phyloP scores from a whole-genome alignment of 2,329 filamentous ascomycete species.

The Nannizziopsis barbatae region DNA sequence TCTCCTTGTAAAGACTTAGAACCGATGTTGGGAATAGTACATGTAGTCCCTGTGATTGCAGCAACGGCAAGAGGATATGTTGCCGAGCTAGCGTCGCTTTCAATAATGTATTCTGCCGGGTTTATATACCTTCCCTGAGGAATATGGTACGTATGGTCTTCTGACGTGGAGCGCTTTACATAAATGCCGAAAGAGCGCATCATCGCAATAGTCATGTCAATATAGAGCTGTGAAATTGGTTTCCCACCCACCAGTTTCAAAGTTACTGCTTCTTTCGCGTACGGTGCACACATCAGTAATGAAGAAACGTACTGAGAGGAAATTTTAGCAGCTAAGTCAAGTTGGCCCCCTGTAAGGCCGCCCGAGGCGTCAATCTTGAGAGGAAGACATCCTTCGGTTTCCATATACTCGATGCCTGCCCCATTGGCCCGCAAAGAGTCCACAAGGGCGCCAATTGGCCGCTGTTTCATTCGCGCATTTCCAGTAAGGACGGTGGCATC shows the following conservation, averaged over 20 bases:
- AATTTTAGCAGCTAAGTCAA: slow-evolving; percentile 85
- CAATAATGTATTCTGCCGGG: slow-evolving; percentile 74
- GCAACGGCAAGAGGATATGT: slow-evolving; percentile 92
- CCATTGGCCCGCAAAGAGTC: slow-evolving; percentile 81
- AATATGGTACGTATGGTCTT: slow-evolving; percentile 87
- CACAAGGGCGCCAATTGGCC: slow-evolving; percentile 86
- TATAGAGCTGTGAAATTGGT: slow-evolving; percentile 92
- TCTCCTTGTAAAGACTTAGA: slow-evolving; percentile 87
- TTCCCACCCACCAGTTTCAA: slow-evolving; percentile 88
- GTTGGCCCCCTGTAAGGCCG: slow-evolving; percentile 74
- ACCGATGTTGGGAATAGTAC: slow-evolving; percentile 92
- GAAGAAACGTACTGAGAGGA: slow-evolving; percentile 99
- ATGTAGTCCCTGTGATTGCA: slow-evolving; percentile 89
- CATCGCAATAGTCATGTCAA: slow-evolving; percentile 98
- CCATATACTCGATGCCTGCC: slow-evolving; percentile 74
- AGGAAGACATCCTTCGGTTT: slow-evolving; percentile 71
- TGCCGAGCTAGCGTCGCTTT: slow-evolving; percentile 95
- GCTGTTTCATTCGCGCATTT: slow-evolving; percentile 90
- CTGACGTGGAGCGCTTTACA: slow-evolving; percentile 63
- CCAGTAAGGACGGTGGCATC: slow-evolving; percentile 74
- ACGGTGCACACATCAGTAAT: slow-evolving; percentile 90
- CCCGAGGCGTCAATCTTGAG: slow-evolving; percentile 70
- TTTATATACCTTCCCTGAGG: slow-evolving; percentile 74
- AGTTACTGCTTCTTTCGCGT: slow-evolving; percentile 87
- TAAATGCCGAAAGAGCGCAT: slow-evolving; percentile 84